Evolutionary conservation across 805 yeast species (phyloP).

Genomic region (Candida ficus): DNA sequence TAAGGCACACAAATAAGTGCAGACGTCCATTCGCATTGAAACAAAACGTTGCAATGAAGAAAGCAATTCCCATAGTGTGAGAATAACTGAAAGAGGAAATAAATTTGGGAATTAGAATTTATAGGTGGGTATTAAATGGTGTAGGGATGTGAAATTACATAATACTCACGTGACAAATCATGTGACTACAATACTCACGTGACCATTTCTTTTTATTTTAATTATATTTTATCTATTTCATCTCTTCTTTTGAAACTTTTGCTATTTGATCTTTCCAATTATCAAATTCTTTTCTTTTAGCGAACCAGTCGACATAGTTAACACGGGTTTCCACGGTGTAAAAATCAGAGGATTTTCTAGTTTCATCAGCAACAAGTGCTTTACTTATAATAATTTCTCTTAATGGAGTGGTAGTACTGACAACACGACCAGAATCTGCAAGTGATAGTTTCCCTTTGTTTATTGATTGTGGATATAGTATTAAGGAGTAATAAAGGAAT

Average conservation of each 20-base stretch:
- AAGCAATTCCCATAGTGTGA: slow-evolving; percentile 6
- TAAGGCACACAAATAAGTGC: neutral
- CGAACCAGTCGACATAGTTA: slow-evolving; percentile 7
- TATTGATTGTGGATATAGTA: slow-evolving; percentile 4
- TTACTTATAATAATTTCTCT: slow-evolving; percentile 1
- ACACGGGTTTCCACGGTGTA: slow-evolving; percentile 5
- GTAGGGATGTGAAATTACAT: too few relatives aligned
- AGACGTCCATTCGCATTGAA: slow-evolving; percentile 4
- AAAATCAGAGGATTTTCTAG: slow-evolving; percentile 6
- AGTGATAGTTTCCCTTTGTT: slow-evolving; percentile 2
- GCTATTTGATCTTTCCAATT: slow-evolving; percentile 2
- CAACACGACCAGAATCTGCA: slow-evolving; percentile 1
- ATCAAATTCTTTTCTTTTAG: slow-evolving; percentile 8
- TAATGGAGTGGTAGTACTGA: slow-evolving; percentile 1
- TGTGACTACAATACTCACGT: too few relatives aligned
- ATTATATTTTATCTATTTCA: too few relatives aligned
- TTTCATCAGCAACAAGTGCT: slow-evolving; percentile 7
- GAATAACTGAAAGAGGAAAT: too few relatives aligned
- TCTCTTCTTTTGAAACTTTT: neutral
- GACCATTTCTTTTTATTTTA: too few relatives aligned
- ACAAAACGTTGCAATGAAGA: slow-evolving; percentile 7
- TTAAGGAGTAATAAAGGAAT: slow-evolving; percentile 3
- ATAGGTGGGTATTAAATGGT: too few relatives aligned
- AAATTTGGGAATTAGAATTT: too few relatives aligned
- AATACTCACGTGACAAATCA: too few relatives aligned